Evolutionary conservation across 1,284 basidiomycete species (phyloP).

Genomic region (Cutaneotrichosporon cyanovorans): DNA sequence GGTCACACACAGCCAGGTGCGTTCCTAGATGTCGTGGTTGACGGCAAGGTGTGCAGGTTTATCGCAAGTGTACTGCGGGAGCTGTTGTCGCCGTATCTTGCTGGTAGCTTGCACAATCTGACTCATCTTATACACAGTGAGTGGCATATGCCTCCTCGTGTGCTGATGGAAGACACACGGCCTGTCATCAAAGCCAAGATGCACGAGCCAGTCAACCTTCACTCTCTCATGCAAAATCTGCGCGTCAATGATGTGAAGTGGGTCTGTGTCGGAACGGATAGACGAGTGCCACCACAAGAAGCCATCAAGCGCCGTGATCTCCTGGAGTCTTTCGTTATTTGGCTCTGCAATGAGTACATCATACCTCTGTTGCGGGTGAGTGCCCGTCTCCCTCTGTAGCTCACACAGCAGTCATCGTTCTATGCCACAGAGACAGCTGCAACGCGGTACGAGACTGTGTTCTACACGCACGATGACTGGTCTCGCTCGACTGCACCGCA

Average conservation of each 20-base stretch:
- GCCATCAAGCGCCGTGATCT: slow-evolving; percentile 65
- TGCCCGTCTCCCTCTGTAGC: not conserved
- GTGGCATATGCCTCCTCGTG: slow-evolving; percentile 30
- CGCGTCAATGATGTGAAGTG: slow-evolving; percentile 72
- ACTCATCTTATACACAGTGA: slow-evolving; percentile 57
- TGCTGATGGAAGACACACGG: slow-evolving; percentile 55
- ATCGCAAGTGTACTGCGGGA: slow-evolving; percentile 56
- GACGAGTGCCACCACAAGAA: slow-evolving; percentile 56
- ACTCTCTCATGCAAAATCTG: slow-evolving; percentile 70
- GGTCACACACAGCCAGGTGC: slow-evolving; percentile 47
- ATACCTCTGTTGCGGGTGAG: slow-evolving; percentile 69
- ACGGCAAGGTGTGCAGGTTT: slow-evolving; percentile 61
- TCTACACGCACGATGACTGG: slow-evolving; percentile 96
- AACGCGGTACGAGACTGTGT: slow-evolving; percentile 77
- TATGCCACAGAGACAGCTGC: slow-evolving; percentile 89
- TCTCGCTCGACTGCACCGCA: slow-evolving; percentile 70
- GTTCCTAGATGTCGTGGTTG: not conserved
- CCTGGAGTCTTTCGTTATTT: slow-evolving; percentile 76
- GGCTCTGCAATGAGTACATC: slow-evolving; percentile 85
- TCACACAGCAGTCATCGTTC: slow-evolving; percentile 65
- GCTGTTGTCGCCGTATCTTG: slow-evolving; percentile 67
- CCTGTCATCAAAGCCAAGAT: slow-evolving; percentile 65
- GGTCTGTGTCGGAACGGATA: slow-evolving; percentile 48
- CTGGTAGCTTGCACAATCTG: slow-evolving; percentile 69
- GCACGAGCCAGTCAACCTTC: slow-evolving; percentile 74